phyloP scores from a whole-genome alignment of 129 eudicot genomes.

The Artemisia argyi region DNA sequence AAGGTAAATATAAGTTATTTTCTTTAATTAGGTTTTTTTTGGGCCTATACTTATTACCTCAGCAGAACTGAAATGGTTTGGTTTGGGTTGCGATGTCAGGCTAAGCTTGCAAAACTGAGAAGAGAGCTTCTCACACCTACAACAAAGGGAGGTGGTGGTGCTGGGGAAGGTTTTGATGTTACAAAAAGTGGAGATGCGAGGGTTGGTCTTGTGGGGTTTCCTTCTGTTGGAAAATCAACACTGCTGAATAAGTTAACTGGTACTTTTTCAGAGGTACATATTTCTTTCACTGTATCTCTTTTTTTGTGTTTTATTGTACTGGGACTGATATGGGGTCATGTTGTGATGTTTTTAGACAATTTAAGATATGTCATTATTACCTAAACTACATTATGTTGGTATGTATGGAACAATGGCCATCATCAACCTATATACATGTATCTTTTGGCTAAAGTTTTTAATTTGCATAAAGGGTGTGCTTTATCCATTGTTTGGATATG shows the following conservation, averaged over 20 bases:
- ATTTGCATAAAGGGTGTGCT: background rate
- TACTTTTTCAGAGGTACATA: conserved; percentile 90
- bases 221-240: conserved; percentile 98
- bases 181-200: conserved; percentile 99
- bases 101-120: conserved; percentile 93
- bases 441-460: background rate
- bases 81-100: conserved; percentile 43
- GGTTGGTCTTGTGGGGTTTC: conserved; percentile 97
- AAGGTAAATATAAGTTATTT: conserved; percentile 58
- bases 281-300: background rate
- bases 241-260: conserved; percentile 91
- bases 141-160: conserved; percentile 96
- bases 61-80: conserved; percentile 18
- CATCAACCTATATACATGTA: background rate
- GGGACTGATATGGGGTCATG: too few species aligned
- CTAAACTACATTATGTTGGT: background rate
- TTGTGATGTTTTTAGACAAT: too few species aligned
- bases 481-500: background rate
- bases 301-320: background rate
- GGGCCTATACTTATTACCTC: background rate
- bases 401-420: background rate
- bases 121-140: conserved; percentile 91
- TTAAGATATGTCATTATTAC: background rate
- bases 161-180: conserved; percentile 99
- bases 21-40: background rate